Evolutionary conservation across 441 rosid species (phyloP).

Genomic region (Pelargonium fulgidum): DNA sequence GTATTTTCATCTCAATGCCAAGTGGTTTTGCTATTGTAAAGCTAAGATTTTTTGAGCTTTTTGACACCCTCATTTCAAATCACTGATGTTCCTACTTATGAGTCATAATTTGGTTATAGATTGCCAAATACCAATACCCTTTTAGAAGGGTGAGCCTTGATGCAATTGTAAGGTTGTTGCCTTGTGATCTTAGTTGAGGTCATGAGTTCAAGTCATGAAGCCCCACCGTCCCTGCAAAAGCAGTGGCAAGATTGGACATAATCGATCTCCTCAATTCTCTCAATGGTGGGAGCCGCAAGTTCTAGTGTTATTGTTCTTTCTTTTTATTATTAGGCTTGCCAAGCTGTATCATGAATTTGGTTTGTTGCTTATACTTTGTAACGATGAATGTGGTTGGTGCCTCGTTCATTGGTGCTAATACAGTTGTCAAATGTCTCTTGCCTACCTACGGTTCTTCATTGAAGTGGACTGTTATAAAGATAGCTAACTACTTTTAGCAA

Average conservation of each 20-base stretch:
- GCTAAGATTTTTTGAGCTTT: not conserved
- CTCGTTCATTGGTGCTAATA: not conserved
- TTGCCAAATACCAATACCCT: not conserved
- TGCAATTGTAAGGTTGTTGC: too few relatives aligned
- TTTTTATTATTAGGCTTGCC: not conserved
- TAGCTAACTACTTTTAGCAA: not conserved
- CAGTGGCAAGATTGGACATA: too few relatives aligned
- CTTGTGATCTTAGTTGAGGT: too few relatives aligned
- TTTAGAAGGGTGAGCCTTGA: too few relatives aligned
- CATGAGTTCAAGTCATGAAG: too few relatives aligned
- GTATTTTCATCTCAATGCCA: not conserved
- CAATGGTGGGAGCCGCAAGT: too few relatives aligned
- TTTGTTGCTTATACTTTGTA: not conserved
- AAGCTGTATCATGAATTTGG: not conserved
- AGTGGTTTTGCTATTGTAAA: slow-evolving; percentile 1
- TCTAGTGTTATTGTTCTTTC: too few relatives aligned
- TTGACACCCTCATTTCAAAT: not conserved
- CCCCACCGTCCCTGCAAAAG: too few relatives aligned
- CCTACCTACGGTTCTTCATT: not conserved
- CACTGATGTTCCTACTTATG: not conserved
- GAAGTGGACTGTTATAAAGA: not conserved
- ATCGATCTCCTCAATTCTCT: too few relatives aligned
- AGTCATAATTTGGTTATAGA: not conserved
- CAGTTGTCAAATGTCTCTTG: not conserved
- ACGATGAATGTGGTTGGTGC: not conserved